Evolutionary conservation across 306 rosid genomes (phyloP), one percentile per base, ranked within the genome.

Genomic region (Cajanus cajan): DNA sequence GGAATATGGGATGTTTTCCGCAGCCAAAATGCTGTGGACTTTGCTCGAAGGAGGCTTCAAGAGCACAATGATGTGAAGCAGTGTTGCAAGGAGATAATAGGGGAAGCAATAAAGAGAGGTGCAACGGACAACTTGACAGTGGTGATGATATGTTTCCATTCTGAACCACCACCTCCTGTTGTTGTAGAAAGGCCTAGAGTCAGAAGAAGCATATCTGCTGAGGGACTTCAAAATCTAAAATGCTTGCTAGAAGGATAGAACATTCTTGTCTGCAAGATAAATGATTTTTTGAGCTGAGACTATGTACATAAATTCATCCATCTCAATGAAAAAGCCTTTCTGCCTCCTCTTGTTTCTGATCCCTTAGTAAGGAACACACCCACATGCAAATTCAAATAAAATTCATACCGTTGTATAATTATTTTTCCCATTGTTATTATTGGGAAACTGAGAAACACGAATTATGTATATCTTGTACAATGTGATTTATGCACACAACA

Each of bases 1-100:
- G 98, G 99, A 43, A 85, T 96, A 24, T 96, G 99, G 99, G 99
- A 96, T 2, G 80, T 88, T 63, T 96, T 96, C 70, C 86, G 81
- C 4, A 96, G 89, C 85, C 96, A 91, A 82, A 93, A 93, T 21
- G 94, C 98, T 0, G 87, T 93, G 1, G 98, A 96, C 73, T 93
- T 86, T 66, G 94, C 96, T 25, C 76, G 98, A 31, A 89, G 89
- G 84, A 86, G 73, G 80, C 97, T 96, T 54, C 98, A 84, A 84
- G 89, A 90, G 72, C 99, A 93, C 80, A 96, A 96, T 70, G 98
- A 96, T 82, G 90, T 90, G 82, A 90, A 78, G 71, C 70, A 84
- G 33, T 96, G 99, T 80, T 90, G 98, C 90, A 87, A 89, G 82
- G 86, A 93, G 83, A 83, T 93, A 62, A 93, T 90, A 18, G 96